phyloP scores from a whole-genome alignment of 805 yeast species.

The Saturnispora zaruensis region DNA sequence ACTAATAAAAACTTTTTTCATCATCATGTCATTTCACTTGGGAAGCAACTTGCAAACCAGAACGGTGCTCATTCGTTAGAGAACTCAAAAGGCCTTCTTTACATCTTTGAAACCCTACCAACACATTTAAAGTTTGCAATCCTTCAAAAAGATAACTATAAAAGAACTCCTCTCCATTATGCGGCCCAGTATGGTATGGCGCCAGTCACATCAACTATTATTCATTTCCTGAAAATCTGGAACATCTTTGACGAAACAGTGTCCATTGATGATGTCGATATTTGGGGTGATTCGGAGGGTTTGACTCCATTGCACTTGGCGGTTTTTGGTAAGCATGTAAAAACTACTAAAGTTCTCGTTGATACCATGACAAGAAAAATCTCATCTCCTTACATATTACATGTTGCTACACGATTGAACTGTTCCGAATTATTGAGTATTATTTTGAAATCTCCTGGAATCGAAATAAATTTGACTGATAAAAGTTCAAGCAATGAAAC shows the following conservation, averaged over 20 bases:
- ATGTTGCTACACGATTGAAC: conserved; percentile 61
- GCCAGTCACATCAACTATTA: conserved; percentile 48
- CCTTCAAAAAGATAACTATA: conserved; percentile 63
- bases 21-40: conserved; percentile 70
- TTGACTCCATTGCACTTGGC: conserved; percentile 79
- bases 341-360: conserved; percentile 56
- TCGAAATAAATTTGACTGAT: conserved; percentile 49
- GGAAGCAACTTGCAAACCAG: conserved; percentile 45
- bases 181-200: conserved; percentile 80
- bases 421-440: conserved; percentile 47
- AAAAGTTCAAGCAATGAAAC: conserved; percentile 64
- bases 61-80: conserved; percentile 48
- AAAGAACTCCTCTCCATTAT: conserved; percentile 82
- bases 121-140: conserved; percentile 46
- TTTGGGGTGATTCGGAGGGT: conserved; percentile 74
- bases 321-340: conserved; percentile 74
- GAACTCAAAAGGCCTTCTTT: conserved; percentile 49
- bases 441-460: conserved; percentile 46
- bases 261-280: conserved; percentile 46
- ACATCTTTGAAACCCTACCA: conserved; percentile 50
- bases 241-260: conserved; percentile 38
- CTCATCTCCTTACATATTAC: conserved; percentile 48
- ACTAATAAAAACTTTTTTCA: conserved; percentile 81
- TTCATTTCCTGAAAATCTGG: conserved; percentile 54
- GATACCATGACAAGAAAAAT: conserved; percentile 34